Evolutionary conservation across 2,329 filamentous ascomycete genomes (phyloP), one percentile per base, ranked within the genome.

Genomic region (Teratosphaeria pseudoeucalypti): DNA sequence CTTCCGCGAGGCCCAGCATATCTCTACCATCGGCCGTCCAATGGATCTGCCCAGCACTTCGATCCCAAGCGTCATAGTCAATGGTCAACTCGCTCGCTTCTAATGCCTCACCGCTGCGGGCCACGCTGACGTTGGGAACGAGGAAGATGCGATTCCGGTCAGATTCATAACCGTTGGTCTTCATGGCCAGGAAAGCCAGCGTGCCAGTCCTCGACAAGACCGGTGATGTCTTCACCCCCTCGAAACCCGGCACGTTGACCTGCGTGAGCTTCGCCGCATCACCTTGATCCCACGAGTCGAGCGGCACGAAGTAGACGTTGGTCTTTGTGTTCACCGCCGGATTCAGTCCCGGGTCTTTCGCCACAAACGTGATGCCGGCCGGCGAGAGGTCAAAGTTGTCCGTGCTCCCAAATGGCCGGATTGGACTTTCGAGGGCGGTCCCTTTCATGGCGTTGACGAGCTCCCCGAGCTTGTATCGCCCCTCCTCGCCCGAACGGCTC

Each of bases 111-210:
- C 14, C 14, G 7, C 55, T 47, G 29, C 16, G 16, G 53, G 39
- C 32, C 57, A 23, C 49, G 12, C 60, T 57, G 34, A 89, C 76
- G 65, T 89, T 81, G 1, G 83, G 81, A 6, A 89, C 72, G 2
- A 90, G 74, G 62, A 91, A 75, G 3, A 90, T 76, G 53, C 85
- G 81, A 53, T 86, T 81, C 72, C 88, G 88, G 75, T 96, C 90
- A 32, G 19, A 29, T 23, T 96, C 91, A 71, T 96, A 95, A 61
- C 87, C 84, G 57, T 83, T 79, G 59, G 81, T 81, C 63, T 82
- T 81, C 91, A 95, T 95, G 62, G 88, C 84, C 34, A 89, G 79
- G 71, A 95, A 96, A 1, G 84, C 89, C 29, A 92, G 77, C 61
- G 82, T 81, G 10, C 89, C 89, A 67, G 87, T 81, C 3, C 84